These are phyloP conservation scores for Pythium phragmiticola DNA, from an alignment of 352 stramenopile genomes.

Conservation along the genomic window DNA sequence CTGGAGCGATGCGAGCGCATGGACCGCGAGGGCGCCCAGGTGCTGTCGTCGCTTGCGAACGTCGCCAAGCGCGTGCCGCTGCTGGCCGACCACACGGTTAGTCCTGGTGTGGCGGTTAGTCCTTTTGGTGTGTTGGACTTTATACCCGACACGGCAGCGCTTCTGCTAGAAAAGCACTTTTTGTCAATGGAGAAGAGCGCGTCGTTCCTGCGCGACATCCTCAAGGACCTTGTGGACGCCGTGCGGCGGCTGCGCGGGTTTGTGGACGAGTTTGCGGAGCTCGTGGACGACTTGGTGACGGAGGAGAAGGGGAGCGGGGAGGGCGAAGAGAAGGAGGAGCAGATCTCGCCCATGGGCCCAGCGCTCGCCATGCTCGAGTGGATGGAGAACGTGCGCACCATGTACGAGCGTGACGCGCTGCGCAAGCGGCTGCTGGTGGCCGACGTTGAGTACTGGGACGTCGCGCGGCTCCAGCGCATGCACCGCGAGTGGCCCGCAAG, in stretches of 20 bases:
- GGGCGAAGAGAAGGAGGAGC: constrained; percentile 10
- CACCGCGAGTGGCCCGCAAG: constrained; percentile 45
- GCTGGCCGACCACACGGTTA: constrained; percentile 25
- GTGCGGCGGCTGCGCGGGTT: constrained; percentile 43
- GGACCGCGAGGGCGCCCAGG: constrained; percentile 60
- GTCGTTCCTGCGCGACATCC: constrained; percentile 50
- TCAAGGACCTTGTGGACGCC: constrained; percentile 48
- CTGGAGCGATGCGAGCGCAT: constrained; percentile 44
- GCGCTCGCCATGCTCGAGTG: constrained; percentile 52
- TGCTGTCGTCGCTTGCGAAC: constrained; percentile 70
- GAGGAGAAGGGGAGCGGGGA: neutral
- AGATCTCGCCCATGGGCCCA: neutral
- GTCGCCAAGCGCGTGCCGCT: constrained; percentile 55
- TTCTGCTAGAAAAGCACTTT: constrained; percentile 67
- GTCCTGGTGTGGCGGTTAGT: neutral
- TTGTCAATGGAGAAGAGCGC: constrained; percentile 65
- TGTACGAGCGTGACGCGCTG: constrained; percentile 63
- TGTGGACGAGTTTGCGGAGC: constrained; percentile 31
- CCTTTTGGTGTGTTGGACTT: constrained; percentile 47
- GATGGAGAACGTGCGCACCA: constrained; percentile 70
- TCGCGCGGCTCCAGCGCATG: constrained; percentile 32
- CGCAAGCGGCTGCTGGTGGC: constrained; percentile 56
- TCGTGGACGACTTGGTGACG: constrained; percentile 23
- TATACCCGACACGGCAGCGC: constrained; percentile 33
- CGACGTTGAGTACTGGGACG: constrained; percentile 56